Percentiles rank a stretch among this genome's conserved stretches.
These are phyloP conservation scores for Fusarium marasasianum DNA, from an alignment of 2,329 filamentous ascomycete genomes.

Conservation along the genomic window DNA sequence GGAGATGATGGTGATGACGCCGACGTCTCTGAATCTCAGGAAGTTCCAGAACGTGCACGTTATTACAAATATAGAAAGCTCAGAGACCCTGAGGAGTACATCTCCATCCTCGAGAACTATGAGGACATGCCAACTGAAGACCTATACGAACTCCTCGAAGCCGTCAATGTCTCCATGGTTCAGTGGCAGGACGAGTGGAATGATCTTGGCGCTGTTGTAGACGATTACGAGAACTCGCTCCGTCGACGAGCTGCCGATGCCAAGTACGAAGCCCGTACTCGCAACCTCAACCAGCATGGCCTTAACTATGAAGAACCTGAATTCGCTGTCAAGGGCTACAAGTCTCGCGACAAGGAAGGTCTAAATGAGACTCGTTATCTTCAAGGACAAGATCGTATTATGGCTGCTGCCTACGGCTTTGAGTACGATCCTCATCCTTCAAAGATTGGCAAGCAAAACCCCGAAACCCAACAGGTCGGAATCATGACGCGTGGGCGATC, in stretches of 20 bases:
- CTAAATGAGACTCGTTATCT: slow-evolving; percentile 57
- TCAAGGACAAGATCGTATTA: slow-evolving; percentile 65
- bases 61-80: slow-evolving; percentile 61
- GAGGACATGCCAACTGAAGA: slow-evolving; percentile 60
- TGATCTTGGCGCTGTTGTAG: slow-evolving; percentile 59
- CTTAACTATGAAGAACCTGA: slow-evolving; percentile 60
- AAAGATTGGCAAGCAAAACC: slow-evolving; percentile 68
- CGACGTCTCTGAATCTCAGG: slow-evolving; percentile 50
- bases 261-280: slow-evolving; percentile 57
- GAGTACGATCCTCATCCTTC: slow-evolving; percentile 67
- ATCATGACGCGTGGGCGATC: slow-evolving; percentile 62
- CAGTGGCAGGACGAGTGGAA: slow-evolving; percentile 65
- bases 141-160: slow-evolving; percentile 56
- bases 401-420: slow-evolving; percentile 69
- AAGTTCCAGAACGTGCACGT: slow-evolving; percentile 41
- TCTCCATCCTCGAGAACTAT: slow-evolving; percentile 58
- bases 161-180: slow-evolving; percentile 57
- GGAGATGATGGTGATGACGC: slow-evolving; percentile 51
- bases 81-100: slow-evolving; percentile 60
- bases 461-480: slow-evolving; percentile 61
- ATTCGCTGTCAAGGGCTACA: slow-evolving; percentile 64
- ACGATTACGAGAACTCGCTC: slow-evolving; percentile 66
- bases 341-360: slow-evolving; percentile 56
- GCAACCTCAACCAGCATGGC: slow-evolving; percentile 52
- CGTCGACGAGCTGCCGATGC: slow-evolving; percentile 60